Percentiles rank a stretch among this genome's conserved stretches.
Evolutionary conservation across 2,329 filamentous ascomycete species (phyloP).

Genomic region (Colletotrichum coccodes): DNA sequence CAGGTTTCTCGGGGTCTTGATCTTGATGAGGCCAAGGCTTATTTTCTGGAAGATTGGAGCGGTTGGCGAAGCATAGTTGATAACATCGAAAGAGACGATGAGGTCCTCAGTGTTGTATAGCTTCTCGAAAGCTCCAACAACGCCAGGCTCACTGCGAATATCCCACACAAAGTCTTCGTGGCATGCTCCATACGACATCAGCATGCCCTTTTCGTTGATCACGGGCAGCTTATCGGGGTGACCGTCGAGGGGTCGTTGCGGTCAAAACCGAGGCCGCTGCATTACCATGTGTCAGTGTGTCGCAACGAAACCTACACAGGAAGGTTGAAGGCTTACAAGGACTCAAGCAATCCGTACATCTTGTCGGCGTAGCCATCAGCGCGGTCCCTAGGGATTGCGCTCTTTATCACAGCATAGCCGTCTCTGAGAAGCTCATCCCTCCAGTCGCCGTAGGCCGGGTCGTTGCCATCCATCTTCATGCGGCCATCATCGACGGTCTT

Average conservation of each 20-base stretch:
- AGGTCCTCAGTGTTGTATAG: constrained; percentile 56
- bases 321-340: constrained; percentile 33
- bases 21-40: constrained; percentile 59
- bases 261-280: constrained; percentile 33
- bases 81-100: constrained; percentile 59
- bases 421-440: constrained; percentile 43
- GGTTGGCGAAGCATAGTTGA: constrained; percentile 56
- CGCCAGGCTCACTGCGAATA: constrained; percentile 57
- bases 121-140: constrained; percentile 56
- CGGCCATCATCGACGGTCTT: constrained; percentile 41
- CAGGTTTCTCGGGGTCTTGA: constrained; percentile 50
- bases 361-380: constrained; percentile 42
- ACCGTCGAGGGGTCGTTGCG: constrained; percentile 47
- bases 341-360: constrained; percentile 35
- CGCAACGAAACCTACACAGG: constrained; percentile 2
- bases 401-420: constrained; percentile 32
- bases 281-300: constrained; percentile 33
- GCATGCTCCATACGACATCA: constrained; percentile 54
- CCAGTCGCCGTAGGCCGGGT: constrained; percentile 41
- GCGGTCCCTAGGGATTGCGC: constrained; percentile 26
- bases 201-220: constrained; percentile 60
- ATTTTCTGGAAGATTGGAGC: constrained; percentile 46
- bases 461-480: constrained; percentile 31
- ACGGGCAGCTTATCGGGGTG: constrained; percentile 48
- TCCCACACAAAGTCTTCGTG: constrained; percentile 62